Evolutionary conservation across 192 early-diverging fungal genomes (phyloP).

Genomic region (Backusella tuberculispora): DNA sequence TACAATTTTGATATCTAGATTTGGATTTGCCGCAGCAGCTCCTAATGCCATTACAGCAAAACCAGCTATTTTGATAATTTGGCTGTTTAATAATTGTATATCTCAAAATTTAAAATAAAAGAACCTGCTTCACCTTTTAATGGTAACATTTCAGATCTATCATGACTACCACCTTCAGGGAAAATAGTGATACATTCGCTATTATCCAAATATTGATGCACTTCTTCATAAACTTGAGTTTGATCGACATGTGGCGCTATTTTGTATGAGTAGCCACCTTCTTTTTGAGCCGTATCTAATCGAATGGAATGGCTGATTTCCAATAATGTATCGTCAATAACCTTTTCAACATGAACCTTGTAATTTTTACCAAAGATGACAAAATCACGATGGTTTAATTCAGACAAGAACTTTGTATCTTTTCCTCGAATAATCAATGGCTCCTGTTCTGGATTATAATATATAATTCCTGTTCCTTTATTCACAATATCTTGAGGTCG

Average conservation of each 20-base stretch:
- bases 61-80: constrained; percentile 51
- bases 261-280: constrained; percentile 46
- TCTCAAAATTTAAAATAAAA: background rate
- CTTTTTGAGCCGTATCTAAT: background rate
- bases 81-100: background rate
- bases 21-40: constrained; percentile 83
- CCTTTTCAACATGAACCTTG: constrained; percentile 66
- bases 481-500: constrained; percentile 90
- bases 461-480: constrained; percentile 69
- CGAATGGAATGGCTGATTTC: constrained; percentile 47
- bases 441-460: constrained; percentile 62
- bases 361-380: constrained; percentile 61
- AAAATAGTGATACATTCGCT: constrained; percentile 89
- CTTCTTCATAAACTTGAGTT: constrained; percentile 77
- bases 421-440: constrained; percentile 69
- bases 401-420: constrained; percentile 70
- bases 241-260: constrained; percentile 85
- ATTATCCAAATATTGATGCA: constrained; percentile 71
- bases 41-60: constrained; percentile 82
- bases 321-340: constrained; percentile 83
- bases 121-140: constrained; percentile 67
- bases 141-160: constrained; percentile 91
- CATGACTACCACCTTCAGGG: constrained; percentile 96
- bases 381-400: constrained; percentile 65
- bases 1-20: constrained; percentile 86